Percentiles rank a stretch among this genome's conserved stretches.
Conservation (phyloP, 768 basidiomycete genomes). For the Boletus coccyginus region DNA sequence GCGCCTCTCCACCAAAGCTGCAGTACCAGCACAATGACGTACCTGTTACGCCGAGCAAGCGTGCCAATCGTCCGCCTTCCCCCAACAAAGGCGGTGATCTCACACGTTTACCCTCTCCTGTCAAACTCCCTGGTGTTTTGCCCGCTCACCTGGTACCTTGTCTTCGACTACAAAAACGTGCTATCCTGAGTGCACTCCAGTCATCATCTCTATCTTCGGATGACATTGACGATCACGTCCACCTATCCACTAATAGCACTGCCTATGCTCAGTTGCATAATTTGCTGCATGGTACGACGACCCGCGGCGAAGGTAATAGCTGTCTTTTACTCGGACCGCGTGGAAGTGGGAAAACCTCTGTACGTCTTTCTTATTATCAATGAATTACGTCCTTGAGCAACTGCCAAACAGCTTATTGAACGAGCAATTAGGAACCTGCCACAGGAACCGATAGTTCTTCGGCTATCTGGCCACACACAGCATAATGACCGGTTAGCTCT, state of each 20-base stretch:
- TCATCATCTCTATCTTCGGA: conserved; percentile 20
- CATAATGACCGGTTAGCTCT: conserved; percentile 87
- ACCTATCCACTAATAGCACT: conserved; percentile 44
- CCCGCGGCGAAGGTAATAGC: conserved; percentile 89
- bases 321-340: conserved; percentile 84
- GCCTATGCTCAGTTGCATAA: conserved; percentile 58
- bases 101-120: conserved; percentile 5
- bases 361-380: conserved; percentile 28
- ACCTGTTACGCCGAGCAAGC: conserved; percentile 19
- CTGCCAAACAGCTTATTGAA: conserved; percentile 52
- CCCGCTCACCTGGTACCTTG: conserved; percentile 43
- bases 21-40: conserved; percentile 2
- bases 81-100: conserved; percentile 12
- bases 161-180: conserved; percentile 56
- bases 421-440: conserved; percentile 47
- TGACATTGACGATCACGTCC: conserved; percentile 32
- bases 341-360: conserved; percentile 83
- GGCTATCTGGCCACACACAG: conserved; percentile 84
- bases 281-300: conserved; percentile 70
- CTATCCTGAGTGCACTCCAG: conserved; percentile 48
- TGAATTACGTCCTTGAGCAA: background rate
- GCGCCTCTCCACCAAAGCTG: conserved; percentile 16
- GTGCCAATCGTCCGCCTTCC: conserved; percentile 3
- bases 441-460: conserved; percentile 64
- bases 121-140: conserved; percentile 29